Base-by-base conservation (phyloP, 305 asterid species). In the Caryopteris hybrid region DNA sequence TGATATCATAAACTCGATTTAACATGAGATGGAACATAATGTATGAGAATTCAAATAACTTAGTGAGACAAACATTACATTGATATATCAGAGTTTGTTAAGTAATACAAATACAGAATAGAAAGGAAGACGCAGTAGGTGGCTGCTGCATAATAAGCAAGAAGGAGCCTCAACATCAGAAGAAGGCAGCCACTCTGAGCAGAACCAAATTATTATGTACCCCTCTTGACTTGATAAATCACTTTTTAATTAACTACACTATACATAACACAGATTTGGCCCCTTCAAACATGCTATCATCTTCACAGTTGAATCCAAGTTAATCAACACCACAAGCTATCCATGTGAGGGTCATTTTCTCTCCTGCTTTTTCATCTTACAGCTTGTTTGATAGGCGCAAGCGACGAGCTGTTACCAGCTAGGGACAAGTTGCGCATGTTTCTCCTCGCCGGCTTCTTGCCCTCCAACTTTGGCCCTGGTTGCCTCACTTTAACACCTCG, bases 401-500 rank as follows among this genome's bases (percentile, higher is more conserved):
- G 83, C 6, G 86, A 57, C 53, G 84, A 72, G 76, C 70, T 64
- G 46, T 71, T 84, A 29, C 79, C 72, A 1, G 80, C 76, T 18
- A 75, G 39, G 17, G 83, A 63, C 46, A 76, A 33, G 68, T 60
- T 78, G 59, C 89, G 86, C 18, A 50, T 61, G 78, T 83, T 84
- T 41, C 79, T 84, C 83, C 78, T 88, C 50, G 81, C 78, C 25
- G 86, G 91, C 74, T 93, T 88, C 84, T 91, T 91, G 31, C 72
- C 75, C 68, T 88, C 99, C 22, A 78, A 36, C 71, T 86, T 87
- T 22, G 78, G 20, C 14, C 87, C 97, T 0, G 89, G 79, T 74
- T 80, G 90, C 12, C 97, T 81, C 45, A 95, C 98, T 73, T 95
- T 95, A 8, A 95, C 94, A 43, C 99, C 99, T 12, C 99, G 85